Evolutionary conservation across 129 eudicot genomes (phyloP).

Genomic region (Smallanthus sonchifolius): DNA sequence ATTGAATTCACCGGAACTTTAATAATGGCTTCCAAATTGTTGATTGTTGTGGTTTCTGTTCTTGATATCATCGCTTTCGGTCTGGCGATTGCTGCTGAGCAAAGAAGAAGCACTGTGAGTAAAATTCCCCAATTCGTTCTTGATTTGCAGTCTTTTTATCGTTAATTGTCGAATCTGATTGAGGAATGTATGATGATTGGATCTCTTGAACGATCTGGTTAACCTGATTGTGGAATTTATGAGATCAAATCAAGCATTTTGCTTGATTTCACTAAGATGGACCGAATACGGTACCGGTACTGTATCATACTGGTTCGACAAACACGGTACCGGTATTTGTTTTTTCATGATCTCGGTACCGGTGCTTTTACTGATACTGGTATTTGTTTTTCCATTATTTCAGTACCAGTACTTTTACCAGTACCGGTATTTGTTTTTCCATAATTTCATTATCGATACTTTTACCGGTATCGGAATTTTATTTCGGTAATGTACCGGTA

Average conservation of each 20-base stretch:
- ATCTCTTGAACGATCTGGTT: background rate
- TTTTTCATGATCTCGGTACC: too few relatives aligned
- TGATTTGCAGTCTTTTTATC: background rate
- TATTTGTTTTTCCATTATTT: too few relatives aligned
- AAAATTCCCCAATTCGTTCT: background rate
- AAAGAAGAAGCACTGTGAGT: conserved; percentile 67
- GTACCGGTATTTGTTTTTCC: too few relatives aligned
- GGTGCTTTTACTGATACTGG: too few relatives aligned
- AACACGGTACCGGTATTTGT: too few relatives aligned
- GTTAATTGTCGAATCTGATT: background rate
- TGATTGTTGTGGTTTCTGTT: conserved; percentile 36
- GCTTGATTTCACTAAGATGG: background rate
- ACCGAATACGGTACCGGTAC: too few relatives aligned
- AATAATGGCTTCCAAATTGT: conserved; percentile 59
- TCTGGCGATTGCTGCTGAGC: conserved; percentile 81
- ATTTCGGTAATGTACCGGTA: too few relatives aligned
- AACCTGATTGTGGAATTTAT: background rate
- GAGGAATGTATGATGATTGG: background rate
- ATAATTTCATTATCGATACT: too few relatives aligned
- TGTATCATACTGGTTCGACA: too few relatives aligned
- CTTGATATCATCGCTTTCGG: conserved; percentile 69
- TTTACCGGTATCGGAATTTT: too few relatives aligned
- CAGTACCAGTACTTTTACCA: too few relatives aligned
- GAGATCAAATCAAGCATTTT: background rate
- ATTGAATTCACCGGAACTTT: background rate